Conservation (phyloP, 1,284 basidiomycete species). For the Thecaphora frezii region DNA sequence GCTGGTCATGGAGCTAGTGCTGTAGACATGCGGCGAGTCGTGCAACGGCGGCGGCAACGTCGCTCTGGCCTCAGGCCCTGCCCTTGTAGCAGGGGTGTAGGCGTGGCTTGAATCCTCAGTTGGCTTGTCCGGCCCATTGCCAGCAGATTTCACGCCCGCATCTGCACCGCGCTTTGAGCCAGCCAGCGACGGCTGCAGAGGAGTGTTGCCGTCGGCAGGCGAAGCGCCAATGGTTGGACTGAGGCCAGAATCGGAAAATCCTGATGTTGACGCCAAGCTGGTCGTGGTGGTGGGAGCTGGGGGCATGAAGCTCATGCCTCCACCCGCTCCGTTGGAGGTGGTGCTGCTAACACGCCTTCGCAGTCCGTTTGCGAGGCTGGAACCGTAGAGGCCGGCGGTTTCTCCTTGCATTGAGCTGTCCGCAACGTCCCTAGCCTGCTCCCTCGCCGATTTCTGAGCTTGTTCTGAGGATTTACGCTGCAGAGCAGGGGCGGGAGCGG, state of each 20-base stretch:
- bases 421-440: no score
- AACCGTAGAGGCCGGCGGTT: background rate
- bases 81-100: no score
- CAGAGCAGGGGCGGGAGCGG: conserved; percentile 31
- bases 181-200: background rate
- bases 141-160: no score
- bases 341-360: conserved; percentile 27
- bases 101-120: no score
- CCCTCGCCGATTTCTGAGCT: conserved; percentile 4
- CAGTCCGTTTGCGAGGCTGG: no score
- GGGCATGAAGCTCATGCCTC: conserved; percentile 31
- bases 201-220: background rate
- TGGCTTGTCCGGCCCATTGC: no score
- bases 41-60: background rate
- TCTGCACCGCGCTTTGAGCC: no score
- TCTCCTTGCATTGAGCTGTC: no score
- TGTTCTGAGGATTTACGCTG: conserved; percentile 11
- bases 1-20: background rate
- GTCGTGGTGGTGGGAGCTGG: conserved; percentile 27
- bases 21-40: background rate
- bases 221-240: background rate
- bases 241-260: conserved; percentile 5
- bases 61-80: background rate
- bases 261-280: conserved; percentile 12
- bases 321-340: conserved; percentile 15